phyloP scores from a whole-genome alignment of 1,139 yeast species.

The Sugiyamaella pinicola region DNA sequence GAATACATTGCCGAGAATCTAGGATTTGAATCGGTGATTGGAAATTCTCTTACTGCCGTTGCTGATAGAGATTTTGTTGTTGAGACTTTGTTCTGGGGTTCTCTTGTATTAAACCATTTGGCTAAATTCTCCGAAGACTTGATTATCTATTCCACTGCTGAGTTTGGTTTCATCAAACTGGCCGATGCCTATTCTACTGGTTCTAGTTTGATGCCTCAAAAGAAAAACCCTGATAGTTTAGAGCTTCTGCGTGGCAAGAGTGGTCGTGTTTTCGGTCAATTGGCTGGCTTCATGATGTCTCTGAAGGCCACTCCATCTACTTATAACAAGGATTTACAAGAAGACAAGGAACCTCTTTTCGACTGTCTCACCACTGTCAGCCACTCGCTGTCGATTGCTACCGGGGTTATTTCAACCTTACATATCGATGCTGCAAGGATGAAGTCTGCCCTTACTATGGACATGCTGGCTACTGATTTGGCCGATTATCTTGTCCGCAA shows the following conservation, averaged over 20 bases:
- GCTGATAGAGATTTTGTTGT: conserved; percentile 97
- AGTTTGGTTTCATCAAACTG: conserved; percentile 87
- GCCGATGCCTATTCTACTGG: conserved; percentile 99
- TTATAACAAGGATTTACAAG: conserved; percentile 97
- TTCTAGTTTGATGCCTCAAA: conserved; percentile 97
- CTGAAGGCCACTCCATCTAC: conserved; percentile 95
- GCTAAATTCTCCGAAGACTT: conserved; percentile 93
- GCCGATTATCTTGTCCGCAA: conserved; percentile 97
- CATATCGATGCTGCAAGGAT: conserved; percentile 69
- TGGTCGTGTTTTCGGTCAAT: conserved; percentile 94
- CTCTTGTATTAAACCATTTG: conserved; percentile 91
- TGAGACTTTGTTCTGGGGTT: conserved; percentile 97
- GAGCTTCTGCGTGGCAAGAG: conserved; percentile 95
- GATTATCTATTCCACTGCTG: conserved; percentile 94
- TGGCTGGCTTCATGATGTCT: conserved; percentile 95
- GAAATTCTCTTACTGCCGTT: conserved; percentile 92
- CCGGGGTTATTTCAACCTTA: conserved; percentile 92
- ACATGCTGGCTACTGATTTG: conserved; percentile 97
- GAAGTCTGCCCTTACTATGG: conserved; percentile 92
- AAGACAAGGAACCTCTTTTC: conserved; percentile 95
- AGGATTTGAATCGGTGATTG: conserved; percentile 83
- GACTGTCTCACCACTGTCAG: conserved; percentile 89
- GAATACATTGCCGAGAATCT: conserved; percentile 78
- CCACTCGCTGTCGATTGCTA: conserved; percentile 89
- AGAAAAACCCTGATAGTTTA: conserved; percentile 95